Evolutionary conservation across 1,284 basidiomycete species (phyloP).

Genomic region (Microbotryum scabiosae): DNA sequence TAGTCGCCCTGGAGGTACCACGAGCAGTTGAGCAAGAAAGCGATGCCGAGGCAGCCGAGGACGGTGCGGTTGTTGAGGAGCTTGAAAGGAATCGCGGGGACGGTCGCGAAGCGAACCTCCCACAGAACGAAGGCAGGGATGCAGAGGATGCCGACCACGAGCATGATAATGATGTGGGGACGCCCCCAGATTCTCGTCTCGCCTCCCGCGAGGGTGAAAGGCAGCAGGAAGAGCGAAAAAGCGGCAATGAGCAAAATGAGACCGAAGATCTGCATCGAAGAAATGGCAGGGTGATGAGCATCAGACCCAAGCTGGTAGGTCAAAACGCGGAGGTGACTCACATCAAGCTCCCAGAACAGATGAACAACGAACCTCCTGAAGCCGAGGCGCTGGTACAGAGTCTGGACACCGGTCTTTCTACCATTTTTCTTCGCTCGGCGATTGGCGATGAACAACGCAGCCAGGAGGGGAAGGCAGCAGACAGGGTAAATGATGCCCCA

Average conservation of each 20-base stretch:
- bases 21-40: constrained; percentile 39
- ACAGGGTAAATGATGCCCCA: constrained; percentile 44
- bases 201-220: constrained; percentile 42
- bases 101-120: constrained; percentile 39
- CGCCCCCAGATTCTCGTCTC: constrained; percentile 36
- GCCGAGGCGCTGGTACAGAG: constrained; percentile 32
- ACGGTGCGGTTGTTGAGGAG: constrained; percentile 42
- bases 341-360: constrained; percentile 43
- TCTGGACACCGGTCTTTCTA: constrained; percentile 34
- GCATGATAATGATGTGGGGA: constrained; percentile 40
- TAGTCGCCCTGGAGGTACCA: constrained; percentile 43
- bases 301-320: no score
- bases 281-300: background rate
- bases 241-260: constrained; percentile 33
- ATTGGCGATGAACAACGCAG: constrained; percentile 37
- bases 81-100: constrained; percentile 41
- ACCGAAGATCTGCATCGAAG: background rate
- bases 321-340: no score
- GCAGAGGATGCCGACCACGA: constrained; percentile 40
- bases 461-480: constrained; percentile 38
- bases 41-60: constrained; percentile 39
- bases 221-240: constrained; percentile 41
- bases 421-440: constrained; percentile 31
- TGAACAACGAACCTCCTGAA: constrained; percentile 32
- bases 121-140: constrained; percentile 41